These are phyloP conservation scores for Bruguiera sexangula DNA, from an alignment of 345 rosid genomes.

Conservation along the genomic window DNA sequence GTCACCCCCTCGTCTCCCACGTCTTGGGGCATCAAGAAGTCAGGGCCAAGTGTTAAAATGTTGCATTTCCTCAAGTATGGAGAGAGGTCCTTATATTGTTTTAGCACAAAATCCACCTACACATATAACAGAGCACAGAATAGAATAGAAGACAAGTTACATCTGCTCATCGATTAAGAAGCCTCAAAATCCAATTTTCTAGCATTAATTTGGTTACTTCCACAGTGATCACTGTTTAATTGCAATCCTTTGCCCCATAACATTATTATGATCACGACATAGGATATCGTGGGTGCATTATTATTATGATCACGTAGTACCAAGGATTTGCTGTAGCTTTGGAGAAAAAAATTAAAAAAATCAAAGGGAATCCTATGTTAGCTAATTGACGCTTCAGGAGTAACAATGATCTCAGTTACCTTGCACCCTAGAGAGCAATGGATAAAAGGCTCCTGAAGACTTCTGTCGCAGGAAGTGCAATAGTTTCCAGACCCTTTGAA, in stretches of 20 bases:
- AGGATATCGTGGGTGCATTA: no score
- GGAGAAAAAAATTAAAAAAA: neutral
- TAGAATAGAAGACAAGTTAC: neutral
- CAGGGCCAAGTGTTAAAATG: constrained; percentile 73
- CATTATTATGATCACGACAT: no score
- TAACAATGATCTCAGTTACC: constrained; percentile 35
- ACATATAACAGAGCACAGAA: neutral
- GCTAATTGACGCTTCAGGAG: no score
- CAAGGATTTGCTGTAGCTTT: no score
- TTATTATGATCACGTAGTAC: no score
- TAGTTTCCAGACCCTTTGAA: constrained; percentile 88
- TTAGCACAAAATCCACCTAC: constrained; percentile 85
- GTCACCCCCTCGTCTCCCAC: constrained; percentile 57
- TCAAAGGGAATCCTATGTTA: no score
- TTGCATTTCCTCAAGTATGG: constrained; percentile 66
- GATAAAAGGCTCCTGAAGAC: constrained; percentile 87
- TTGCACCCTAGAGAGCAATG: constrained; percentile 96
- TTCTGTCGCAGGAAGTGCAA: constrained; percentile 91
- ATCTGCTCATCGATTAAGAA: no score
- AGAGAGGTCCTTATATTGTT: constrained; percentile 62
- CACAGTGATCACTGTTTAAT: no score
- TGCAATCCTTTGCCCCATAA: no score
- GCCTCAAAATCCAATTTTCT: no score
- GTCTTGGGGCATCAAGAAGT: constrained; percentile 84
- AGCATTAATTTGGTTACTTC: no score